These are phyloP conservation scores for Mortierella sp. DNA, from an alignment of 371 early-diverging fungal species.

Conservation along the genomic window DNA sequence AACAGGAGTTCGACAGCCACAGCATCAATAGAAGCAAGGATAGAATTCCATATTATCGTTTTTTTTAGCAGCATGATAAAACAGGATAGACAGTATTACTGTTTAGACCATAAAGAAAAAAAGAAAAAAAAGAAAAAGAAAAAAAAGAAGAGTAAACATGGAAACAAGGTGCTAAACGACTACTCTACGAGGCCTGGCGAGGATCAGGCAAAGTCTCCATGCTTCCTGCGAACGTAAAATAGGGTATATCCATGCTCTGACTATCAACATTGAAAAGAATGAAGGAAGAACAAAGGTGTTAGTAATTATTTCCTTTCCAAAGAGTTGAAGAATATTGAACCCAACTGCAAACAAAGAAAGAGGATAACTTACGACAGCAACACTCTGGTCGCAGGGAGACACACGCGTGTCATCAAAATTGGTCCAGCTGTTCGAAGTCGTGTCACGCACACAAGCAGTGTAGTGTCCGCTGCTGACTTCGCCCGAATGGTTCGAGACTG, in stretches of 20 bases:
- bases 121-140: not conserved
- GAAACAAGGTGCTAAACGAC: not conserved
- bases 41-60: too few species aligned
- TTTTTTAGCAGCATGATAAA: slow-evolving; percentile 10
- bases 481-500: slow-evolving; percentile 97
- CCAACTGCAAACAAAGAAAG: not conserved
- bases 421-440: slow-evolving; percentile 88
- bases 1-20: not conserved
- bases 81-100: slow-evolving; percentile 5
- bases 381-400: slow-evolving; percentile 72
- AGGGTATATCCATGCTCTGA: slow-evolving; percentile 72
- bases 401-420: slow-evolving; percentile 95
- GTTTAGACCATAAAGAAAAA: slow-evolving; percentile 4
- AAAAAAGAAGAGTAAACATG: not conserved
- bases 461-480: slow-evolving; percentile 95
- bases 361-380: slow-evolving; percentile 69
- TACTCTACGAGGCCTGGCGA: not conserved
- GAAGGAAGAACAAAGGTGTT: not conserved
- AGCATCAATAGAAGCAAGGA: not conserved
- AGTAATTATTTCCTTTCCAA: not conserved
- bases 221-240: slow-evolving; percentile 68
- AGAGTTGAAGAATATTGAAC: not conserved
- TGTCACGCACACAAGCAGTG: slow-evolving; percentile 91
- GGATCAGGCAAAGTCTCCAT: not conserved
- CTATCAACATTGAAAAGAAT: slow-evolving; percentile 10